Evolutionary conservation across 768 basidiomycete species (phyloP).

Genomic region (Lentinula detonsa): DNA sequence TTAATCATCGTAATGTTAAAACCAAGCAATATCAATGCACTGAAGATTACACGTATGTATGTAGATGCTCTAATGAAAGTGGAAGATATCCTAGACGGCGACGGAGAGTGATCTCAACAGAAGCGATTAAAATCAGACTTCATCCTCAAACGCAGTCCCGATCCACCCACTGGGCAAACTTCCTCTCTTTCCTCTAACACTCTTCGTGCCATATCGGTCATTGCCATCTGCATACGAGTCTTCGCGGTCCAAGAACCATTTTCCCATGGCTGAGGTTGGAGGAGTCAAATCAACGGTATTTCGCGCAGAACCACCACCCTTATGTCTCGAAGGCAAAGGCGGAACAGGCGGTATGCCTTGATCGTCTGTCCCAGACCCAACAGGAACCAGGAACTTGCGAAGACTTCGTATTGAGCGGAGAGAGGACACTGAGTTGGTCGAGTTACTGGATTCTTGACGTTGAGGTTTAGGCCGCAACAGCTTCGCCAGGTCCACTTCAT

Average conservation of each 20-base stretch:
- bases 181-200: neutral
- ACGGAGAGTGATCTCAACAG: neutral
- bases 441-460: neutral
- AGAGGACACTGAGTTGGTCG: neutral
- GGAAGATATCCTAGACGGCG: neutral
- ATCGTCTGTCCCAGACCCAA: neutral
- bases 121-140: neutral
- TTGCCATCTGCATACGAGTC: neutral
- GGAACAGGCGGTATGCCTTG: neutral
- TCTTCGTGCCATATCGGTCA: neutral
- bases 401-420: constrained; percentile 1
- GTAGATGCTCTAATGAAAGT: neutral
- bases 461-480: constrained; percentile 2
- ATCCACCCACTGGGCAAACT: neutral
- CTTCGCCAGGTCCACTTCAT: constrained; percentile 1
- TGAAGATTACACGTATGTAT: neutral
- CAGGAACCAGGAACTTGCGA: neutral
- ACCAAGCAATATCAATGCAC: neutral
- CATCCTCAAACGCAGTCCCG: neutral
- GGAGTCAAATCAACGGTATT: neutral
- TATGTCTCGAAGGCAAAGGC: neutral
- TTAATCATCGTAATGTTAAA: neutral
- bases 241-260: constrained; percentile 17
- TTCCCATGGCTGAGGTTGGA: neutral
- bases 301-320: neutral